Evolutionary conservation across 305 asterid species (phyloP).

Genomic region (Solanum aculeatissimum): DNA sequence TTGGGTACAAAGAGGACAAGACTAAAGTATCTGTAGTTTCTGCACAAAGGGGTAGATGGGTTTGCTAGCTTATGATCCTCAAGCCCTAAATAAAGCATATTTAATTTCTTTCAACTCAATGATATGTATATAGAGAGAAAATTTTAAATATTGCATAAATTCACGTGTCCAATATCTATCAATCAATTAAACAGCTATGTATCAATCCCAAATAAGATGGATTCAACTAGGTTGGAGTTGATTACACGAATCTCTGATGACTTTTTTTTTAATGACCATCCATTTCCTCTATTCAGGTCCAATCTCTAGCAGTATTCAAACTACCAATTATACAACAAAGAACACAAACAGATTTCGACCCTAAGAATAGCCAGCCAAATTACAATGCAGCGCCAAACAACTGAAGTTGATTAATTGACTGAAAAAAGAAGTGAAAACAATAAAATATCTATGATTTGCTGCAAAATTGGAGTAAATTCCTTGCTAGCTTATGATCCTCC

Average conservation of each 20-base stretch:
- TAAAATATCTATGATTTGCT: background rate
- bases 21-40: background rate
- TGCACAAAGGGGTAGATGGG: background rate
- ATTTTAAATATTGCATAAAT: background rate
- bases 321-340: background rate
- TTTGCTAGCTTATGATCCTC: background rate
- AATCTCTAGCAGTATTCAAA: background rate
- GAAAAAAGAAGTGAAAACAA: background rate
- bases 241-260: background rate
- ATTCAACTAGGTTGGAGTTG: background rate
- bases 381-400: background rate
- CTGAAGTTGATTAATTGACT: background rate
- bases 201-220: background rate
- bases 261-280: background rate
- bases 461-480: background rate
- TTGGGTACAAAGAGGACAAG: background rate
- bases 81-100: background rate
- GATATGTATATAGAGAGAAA: no score
- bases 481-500: background rate
- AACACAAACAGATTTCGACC: background rate
- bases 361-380: background rate
- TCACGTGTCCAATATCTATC: background rate
- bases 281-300: background rate
- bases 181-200: background rate
- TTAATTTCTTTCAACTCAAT: background rate